Conservation (phyloP, 2,329 filamentous ascomycete genomes). For the Colletotrichum eremochloae region DNA sequence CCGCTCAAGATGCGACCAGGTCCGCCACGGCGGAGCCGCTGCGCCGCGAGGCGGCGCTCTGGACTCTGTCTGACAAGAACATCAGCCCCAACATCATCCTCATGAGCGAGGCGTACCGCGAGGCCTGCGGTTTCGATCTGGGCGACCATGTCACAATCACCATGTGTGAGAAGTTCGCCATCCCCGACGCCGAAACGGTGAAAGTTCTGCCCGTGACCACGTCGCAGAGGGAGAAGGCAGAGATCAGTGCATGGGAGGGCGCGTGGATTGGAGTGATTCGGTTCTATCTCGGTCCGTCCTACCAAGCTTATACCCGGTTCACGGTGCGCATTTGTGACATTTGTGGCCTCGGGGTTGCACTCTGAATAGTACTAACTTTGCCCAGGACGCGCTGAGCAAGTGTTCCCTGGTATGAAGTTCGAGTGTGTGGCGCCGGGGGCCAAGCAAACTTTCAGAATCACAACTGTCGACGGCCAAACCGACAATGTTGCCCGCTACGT, state of each 20-base stretch:
- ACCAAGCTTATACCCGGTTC: neutral
- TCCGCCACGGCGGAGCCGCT: slow-evolving; percentile 41
- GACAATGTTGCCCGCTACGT: slow-evolving; percentile 60
- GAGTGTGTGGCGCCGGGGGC: slow-evolving; percentile 70
- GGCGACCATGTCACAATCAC: slow-evolving; percentile 74
- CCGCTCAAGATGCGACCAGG: slow-evolving; percentile 42
- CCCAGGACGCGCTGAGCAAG: slow-evolving; percentile 73
- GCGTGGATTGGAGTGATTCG: slow-evolving; percentile 30
- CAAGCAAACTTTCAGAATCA: slow-evolving; percentile 71
- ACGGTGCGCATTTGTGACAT: neutral
- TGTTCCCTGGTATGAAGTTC: slow-evolving; percentile 79
- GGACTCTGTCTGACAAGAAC: slow-evolving; percentile 68
- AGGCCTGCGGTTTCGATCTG: slow-evolving; percentile 78
- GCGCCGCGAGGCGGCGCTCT: slow-evolving; percentile 62
- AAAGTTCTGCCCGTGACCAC: slow-evolving; percentile 29
- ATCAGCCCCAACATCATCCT: slow-evolving; percentile 77
- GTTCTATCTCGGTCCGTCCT: slow-evolving; percentile 31
- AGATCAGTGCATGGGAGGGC: slow-evolving; percentile 50
- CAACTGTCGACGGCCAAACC: slow-evolving; percentile 66
- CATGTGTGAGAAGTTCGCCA: slow-evolving; percentile 64
- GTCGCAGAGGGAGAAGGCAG: slow-evolving; percentile 47
- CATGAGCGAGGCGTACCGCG: slow-evolving; percentile 80
- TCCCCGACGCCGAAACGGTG: slow-evolving; percentile 70
- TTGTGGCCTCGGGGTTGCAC: neutral
- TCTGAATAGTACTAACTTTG: neutral